Evolutionary conservation across 1,139 yeast species (phyloP).

Genomic region (Lodderomyces orthopsilosis): DNA sequence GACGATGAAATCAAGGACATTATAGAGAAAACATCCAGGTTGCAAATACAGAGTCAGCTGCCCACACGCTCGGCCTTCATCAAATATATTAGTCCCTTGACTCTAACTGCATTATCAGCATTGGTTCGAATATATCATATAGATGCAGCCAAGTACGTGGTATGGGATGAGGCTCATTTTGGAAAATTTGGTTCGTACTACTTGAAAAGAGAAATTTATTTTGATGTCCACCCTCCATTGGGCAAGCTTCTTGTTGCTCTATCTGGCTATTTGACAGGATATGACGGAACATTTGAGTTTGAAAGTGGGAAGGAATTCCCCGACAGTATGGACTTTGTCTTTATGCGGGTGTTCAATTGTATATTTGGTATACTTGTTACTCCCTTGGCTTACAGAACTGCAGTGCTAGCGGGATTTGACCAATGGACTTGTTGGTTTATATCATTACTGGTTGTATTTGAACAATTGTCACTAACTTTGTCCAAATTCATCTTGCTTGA

Average conservation of each 20-base stretch:
- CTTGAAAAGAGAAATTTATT: slow-evolving; percentile 63
- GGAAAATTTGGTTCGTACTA: slow-evolving; percentile 66
- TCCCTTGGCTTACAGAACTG: slow-evolving; percentile 64
- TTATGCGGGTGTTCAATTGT: slow-evolving; percentile 68
- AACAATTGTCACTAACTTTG: slow-evolving; percentile 61
- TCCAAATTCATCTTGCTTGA: slow-evolving; percentile 73
- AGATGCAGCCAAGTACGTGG: slow-evolving; percentile 60
- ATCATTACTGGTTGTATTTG: slow-evolving; percentile 60
- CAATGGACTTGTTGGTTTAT: slow-evolving; percentile 52
- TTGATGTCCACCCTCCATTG: slow-evolving; percentile 78
- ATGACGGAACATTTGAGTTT: slow-evolving; percentile 62
- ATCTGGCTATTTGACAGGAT: slow-evolving; percentile 66
- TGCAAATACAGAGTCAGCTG: slow-evolving; percentile 18
- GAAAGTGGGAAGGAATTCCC: slow-evolving; percentile 62
- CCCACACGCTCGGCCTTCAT: slow-evolving; percentile 6
- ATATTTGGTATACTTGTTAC: slow-evolving; percentile 59
- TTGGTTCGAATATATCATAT: slow-evolving; percentile 68
- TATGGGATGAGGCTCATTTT: slow-evolving; percentile 97
- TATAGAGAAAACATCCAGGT: slow-evolving; percentile 25
- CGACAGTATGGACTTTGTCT: slow-evolving; percentile 47
- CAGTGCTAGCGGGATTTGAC: slow-evolving; percentile 46
- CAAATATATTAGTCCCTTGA: slow-evolving; percentile 29
- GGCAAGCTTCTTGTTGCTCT: slow-evolving; percentile 71
- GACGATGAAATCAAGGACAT: slow-evolving; percentile 24
- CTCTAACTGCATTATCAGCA: slow-evolving; percentile 57